Percentiles rank a stretch among this genome's conserved stretches.
Conservation (phyloP, 148 eudicot genomes). For the Agrostemma githago region DNA sequence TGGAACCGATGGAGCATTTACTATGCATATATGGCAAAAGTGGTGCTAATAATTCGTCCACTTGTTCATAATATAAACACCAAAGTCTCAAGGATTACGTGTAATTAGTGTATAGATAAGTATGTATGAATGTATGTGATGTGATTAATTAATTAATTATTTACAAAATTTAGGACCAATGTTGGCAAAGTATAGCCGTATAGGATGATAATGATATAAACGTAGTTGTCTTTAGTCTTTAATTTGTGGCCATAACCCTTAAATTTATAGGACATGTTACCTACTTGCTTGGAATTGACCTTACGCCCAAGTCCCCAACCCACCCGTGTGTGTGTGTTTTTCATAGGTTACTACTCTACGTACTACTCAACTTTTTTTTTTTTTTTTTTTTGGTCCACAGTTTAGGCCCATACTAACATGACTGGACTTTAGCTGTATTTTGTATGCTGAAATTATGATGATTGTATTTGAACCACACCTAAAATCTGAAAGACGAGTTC, state of each 20-base stretch:
- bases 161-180: neutral
- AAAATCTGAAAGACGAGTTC: too few species aligned
- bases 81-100: conserved; percentile 1
- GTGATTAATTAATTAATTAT: neutral
- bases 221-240: neutral
- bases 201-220: neutral
- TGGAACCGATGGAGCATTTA: too few species aligned
- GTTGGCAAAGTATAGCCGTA: too few species aligned
- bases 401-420: neutral
- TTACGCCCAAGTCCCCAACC: neutral
- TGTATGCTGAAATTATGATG: neutral
- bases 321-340: conserved; percentile 13
- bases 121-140: neutral
- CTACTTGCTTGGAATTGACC: neutral
- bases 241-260: neutral
- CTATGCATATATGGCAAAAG: neutral
- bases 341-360: neutral
- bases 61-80: neutral
- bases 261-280: neutral
- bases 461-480: too few species aligned
- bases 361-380: conserved; percentile 1
- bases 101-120: neutral
- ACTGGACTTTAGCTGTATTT: neutral
- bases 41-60: neutral
- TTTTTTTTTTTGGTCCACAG: conserved; percentile 1